Evolutionary conservation across 352 stramenopile species (phyloP).

Genomic region (Elongisporangium undulatum): DNA sequence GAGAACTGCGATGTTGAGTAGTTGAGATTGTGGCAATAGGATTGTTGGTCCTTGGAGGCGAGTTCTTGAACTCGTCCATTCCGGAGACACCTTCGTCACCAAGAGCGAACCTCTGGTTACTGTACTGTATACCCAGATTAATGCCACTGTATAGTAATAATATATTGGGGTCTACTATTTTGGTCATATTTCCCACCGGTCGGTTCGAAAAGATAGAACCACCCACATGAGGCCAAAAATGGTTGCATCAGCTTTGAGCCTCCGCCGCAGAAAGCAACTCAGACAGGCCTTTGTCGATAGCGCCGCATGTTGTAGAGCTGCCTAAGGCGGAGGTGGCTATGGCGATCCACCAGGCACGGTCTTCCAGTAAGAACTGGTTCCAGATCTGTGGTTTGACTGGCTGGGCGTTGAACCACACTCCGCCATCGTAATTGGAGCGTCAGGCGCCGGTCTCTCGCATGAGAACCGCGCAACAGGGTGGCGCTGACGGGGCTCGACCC

Average conservation of each 20-base stretch:
- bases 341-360: slow-evolving; percentile 45
- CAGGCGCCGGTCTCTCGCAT: slow-evolving; percentile 53
- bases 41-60: no score
- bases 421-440: slow-evolving; percentile 72
- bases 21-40: no score
- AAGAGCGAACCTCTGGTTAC: no score
- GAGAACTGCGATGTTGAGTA: no score
- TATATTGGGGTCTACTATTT: no score
- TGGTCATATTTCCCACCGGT: no score
- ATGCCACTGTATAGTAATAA: no score
- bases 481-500: slow-evolving; percentile 65
- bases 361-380: slow-evolving; percentile 36
- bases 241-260: slow-evolving; percentile 81
- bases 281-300: slow-evolving; percentile 50
- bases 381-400: slow-evolving; percentile 1
- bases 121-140: no score
- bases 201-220: no score
- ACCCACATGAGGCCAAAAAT: slow-evolving; percentile 90
- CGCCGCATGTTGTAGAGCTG: no score
- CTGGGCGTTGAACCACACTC: slow-evolving; percentile 14
- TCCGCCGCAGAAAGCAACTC: slow-evolving; percentile 63
- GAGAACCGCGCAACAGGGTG: slow-evolving; percentile 50
- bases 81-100: no score
- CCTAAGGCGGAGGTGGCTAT: slow-evolving; percentile 54
- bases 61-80: no score